A percentile compares a stretch with the other conserved stretches of the same genome.
Conservation (phyloP, 306 rosid species). For the Morella rubra region DNA sequence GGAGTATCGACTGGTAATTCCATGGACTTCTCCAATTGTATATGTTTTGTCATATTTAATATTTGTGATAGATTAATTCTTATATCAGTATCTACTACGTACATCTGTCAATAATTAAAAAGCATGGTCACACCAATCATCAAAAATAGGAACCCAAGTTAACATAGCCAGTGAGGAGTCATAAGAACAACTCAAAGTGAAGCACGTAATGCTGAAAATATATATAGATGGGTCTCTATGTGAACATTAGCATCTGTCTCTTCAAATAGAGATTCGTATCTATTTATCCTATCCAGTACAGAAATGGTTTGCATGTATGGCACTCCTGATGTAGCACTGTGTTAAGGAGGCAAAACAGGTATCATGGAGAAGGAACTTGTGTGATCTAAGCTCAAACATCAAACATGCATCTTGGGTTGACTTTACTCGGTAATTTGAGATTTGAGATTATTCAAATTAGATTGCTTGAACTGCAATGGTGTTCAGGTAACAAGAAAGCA, state of each 20-base stretch:
- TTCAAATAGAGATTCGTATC: neutral
- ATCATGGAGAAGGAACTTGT: neutral
- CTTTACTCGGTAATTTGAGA: neutral
- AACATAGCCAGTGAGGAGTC: slow-evolving; percentile 2
- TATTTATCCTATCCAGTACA: neutral
- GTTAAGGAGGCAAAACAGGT: neutral
- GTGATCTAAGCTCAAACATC: neutral
- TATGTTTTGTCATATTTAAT: neutral
- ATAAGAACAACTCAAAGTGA: neutral
- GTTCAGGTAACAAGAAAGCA: neutral
- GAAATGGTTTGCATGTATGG: neutral
- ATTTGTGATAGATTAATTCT: neutral
- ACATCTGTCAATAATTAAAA: neutral
- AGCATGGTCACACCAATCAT: neutral
- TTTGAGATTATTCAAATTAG: neutral
- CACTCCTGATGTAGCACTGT: neutral
- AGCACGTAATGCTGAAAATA: neutral
- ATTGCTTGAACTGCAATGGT: neutral
- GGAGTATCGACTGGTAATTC: slow-evolving; percentile 65
- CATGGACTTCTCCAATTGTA: neutral
- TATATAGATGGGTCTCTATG: neutral
- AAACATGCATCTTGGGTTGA: neutral
- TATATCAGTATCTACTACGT: neutral
- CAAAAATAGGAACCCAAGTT: neutral
- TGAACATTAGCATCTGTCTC: neutral